Evolutionary conservation across 208 protist species (phyloP).

Genomic region (Leishmania aethiopica): DNA sequence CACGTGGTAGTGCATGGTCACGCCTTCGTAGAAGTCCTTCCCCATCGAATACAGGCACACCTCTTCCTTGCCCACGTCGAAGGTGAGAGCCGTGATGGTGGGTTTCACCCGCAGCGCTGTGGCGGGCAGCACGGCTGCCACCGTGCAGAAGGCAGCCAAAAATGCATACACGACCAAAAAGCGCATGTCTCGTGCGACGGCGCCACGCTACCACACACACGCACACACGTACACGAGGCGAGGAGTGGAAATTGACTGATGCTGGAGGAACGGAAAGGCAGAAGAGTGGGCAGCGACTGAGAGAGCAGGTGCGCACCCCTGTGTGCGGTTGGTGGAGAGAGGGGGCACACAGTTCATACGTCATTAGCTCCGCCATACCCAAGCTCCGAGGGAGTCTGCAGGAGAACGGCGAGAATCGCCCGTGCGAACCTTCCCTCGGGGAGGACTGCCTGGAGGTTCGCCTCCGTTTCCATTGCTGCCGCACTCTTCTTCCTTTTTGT

Average conservation of each 20-base stretch:
- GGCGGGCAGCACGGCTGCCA: not conserved
- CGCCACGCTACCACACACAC: not conserved
- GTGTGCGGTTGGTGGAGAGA: not conserved
- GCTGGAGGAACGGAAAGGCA: not conserved
- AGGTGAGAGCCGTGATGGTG: conserved; percentile 47
- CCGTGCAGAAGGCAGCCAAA: conserved; percentile 10
- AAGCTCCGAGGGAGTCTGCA: not conserved
- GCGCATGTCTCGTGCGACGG: conserved; percentile 10
- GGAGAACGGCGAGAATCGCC: not conserved
- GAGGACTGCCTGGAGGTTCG: not conserved
- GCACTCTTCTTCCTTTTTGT: not conserved
- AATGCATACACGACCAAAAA: not conserved
- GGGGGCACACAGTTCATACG: not conserved
- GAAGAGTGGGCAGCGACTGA: not conserved
- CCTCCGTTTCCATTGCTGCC: not conserved
- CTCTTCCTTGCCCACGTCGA: conserved; percentile 74
- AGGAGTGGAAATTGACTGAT: not conserved
- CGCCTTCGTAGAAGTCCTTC: conserved; percentile 64
- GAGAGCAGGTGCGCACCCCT: not conserved
- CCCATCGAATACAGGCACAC: conserved; percentile 73
- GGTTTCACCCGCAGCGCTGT: conserved; percentile 54
- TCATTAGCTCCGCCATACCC: not conserved
- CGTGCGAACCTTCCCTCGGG: not conserved
- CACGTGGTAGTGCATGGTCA: conserved; percentile 74
- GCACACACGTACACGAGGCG: not conserved